Evolutionary conservation across 306 rosid genomes (phyloP), one percentile per base, ranked within the genome.

Genomic region (Glycine soja): DNA sequence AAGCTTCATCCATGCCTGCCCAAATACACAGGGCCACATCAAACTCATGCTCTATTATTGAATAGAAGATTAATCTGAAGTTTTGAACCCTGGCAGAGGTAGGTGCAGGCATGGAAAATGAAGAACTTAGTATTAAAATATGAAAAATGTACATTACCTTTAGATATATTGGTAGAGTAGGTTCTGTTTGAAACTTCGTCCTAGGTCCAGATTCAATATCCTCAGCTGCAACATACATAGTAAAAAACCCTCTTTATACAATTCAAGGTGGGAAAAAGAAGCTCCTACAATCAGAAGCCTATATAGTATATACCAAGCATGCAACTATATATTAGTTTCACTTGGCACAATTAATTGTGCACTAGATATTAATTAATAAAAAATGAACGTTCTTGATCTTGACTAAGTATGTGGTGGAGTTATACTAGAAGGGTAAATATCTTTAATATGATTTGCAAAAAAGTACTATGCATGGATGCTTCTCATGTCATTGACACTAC

Each of bases 181-280:
- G 97, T 71, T 93, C 98, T 1, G 90, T 82, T 82, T 88, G 93
- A 81, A 93, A 87, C 82, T 82, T 93, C 24, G 83, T 79, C 76
- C 78, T 90, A 4, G 16, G 78, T 38, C 97, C 99, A 74, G 97
- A 88, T 93, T 96, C 97, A 72, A 90, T 86, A 87, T 96, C 98
- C 76, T 96, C 99, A 1, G 97, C 99, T 93, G 95, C 92, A 90
- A 84, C 76, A 79, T n/a, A 69, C 80, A 77, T 83, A 83, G 71
- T 11, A 34, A 61, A 83, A 6, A 12, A 64, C 16, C 15, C 32
- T 18, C 76, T 77, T 67, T 78, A 48, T 45, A 71, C 48, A 80
- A 71, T 79, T 53, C 68, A 51, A 61, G 45, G 64, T 63, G 64
- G 70, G 30, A 70, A 42, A 42, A 77, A 43, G 61, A 73, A 66